Evolutionary conservation across 495 filamentous ascomycete genomes (phyloP).

Genomic region (Parmelia sp.): DNA sequence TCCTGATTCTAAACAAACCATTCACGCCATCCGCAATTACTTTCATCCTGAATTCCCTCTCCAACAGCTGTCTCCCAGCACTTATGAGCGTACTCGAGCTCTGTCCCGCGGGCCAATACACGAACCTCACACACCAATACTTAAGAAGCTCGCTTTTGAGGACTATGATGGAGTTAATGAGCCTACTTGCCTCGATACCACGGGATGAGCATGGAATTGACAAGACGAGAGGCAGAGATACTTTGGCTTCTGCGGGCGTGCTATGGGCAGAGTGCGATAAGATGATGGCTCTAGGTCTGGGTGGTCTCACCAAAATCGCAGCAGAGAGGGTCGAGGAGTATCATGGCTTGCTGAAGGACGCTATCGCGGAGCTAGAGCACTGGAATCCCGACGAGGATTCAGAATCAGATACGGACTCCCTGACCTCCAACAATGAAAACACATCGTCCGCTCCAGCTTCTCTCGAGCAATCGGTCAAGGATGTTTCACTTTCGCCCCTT

Average conservation of each 20-base stretch:
- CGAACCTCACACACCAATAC: conserved; percentile 52
- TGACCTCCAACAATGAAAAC: conserved; percentile 21
- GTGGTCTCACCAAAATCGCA: conserved; percentile 59
- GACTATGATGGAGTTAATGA: conserved; percentile 37
- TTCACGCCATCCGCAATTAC: conserved; percentile 71
- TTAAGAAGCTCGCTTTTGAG: conserved; percentile 32
- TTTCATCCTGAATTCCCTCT: conserved; percentile 59
- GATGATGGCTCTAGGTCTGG: conserved; percentile 51
- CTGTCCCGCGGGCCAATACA: conserved; percentile 52
- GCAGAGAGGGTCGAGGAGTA: conserved; percentile 58
- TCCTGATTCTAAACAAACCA: conserved; percentile 75
- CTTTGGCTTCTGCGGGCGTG: conserved; percentile 36
- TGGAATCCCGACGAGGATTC: conserved; percentile 62
- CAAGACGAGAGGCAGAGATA: conserved; percentile 27
- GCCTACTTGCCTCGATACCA: conserved; percentile 29
- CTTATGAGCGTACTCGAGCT: conserved; percentile 63
- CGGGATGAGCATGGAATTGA: conserved; percentile 25
- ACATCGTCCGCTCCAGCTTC: conserved; percentile 14
- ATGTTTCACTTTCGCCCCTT: background rate
- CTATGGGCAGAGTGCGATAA: conserved; percentile 66
- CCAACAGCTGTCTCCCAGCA: conserved; percentile 59
- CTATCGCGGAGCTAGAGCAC: conserved; percentile 74
- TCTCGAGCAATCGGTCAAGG: background rate
- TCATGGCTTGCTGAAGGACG: conserved; percentile 67
- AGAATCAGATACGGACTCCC: conserved; percentile 40